phyloP scores from a whole-genome alignment of 805 yeast species.

The Myxozyma neotropica region DNA sequence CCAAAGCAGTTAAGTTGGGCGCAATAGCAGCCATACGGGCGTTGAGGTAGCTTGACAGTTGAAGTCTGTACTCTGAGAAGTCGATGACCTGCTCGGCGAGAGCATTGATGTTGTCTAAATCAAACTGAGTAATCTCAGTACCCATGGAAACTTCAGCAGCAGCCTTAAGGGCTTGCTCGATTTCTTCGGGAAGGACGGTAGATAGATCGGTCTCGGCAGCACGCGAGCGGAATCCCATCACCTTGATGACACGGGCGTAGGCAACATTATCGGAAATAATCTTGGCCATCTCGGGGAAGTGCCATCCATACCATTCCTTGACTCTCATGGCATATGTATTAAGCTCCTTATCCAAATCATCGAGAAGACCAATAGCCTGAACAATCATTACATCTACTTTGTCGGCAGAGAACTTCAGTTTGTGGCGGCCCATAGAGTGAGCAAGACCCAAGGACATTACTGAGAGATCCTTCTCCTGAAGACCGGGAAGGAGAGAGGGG shows the following conservation, averaged over 20 bases:
- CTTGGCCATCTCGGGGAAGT: conserved; percentile 98
- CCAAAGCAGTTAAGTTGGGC: conserved; percentile 91
- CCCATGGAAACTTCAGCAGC: conserved; percentile 99
- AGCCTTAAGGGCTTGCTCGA: conserved; percentile 86
- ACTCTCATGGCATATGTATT: conserved; percentile 98
- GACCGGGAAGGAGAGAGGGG: conserved; percentile 92
- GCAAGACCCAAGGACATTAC: conserved; percentile 99
- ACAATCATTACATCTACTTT: conserved; percentile 99
- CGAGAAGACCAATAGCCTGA: conserved; percentile 96
- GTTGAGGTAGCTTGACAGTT: conserved; percentile 83
- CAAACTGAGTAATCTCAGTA: conserved; percentile 93
- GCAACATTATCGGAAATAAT: conserved; percentile 95
- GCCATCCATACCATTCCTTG: conserved; percentile 99
- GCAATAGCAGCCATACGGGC: conserved; percentile 99
- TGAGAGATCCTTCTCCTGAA: conserved; percentile 77
- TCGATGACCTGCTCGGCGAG: conserved; percentile 96
- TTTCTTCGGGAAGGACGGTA: conserved; percentile 87
- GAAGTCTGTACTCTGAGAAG: conserved; percentile 95
- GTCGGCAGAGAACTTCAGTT: conserved; percentile 95
- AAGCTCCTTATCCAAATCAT: conserved; percentile 95
- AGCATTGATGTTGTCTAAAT: conserved; percentile 81
- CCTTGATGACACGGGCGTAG: conserved; percentile 87
- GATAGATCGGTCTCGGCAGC: conserved; percentile 89
- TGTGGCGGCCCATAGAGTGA: conserved; percentile 97
- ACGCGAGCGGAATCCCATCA: conserved; percentile 92